A percentile compares a stretch with the other conserved stretches of the same genome.
Conservation (phyloP, 108 stramenopile species). For the Nannochloropsis oceanica region DNA sequence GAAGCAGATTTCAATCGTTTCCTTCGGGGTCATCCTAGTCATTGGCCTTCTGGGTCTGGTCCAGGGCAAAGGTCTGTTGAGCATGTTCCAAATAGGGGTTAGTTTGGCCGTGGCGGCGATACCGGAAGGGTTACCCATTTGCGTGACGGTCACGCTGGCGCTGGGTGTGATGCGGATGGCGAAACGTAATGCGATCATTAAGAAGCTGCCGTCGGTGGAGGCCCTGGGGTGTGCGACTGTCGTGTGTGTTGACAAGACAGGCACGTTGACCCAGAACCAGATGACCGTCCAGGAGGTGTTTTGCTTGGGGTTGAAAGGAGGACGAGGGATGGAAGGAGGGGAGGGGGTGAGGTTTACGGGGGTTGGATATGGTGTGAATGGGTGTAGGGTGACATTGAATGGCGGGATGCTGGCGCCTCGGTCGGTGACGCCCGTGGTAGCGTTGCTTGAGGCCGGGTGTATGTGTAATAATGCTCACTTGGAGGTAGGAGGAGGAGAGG, state of each 20-base stretch:
- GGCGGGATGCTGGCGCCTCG: not conserved
- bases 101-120: slow-evolving; percentile 89
- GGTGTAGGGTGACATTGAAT: not conserved
- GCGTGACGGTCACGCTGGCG: slow-evolving; percentile 75
- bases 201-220: slow-evolving; percentile 81
- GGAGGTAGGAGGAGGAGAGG: slow-evolving; percentile 23
- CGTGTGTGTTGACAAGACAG: slow-evolving; percentile 88
- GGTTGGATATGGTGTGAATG: not conserved
- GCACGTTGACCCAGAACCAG: slow-evolving; percentile 85
- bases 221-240: slow-evolving; percentile 79
- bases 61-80: slow-evolving; percentile 23
- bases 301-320: not conserved
- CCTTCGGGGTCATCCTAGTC: slow-evolving; percentile 58
- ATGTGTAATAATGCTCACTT: slow-evolving; percentile 42
- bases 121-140: slow-evolving; percentile 78
- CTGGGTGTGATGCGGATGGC: slow-evolving; percentile 89
- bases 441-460: slow-evolving; percentile 17
- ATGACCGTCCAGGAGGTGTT: slow-evolving; percentile 23
- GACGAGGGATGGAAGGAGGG: not conserved
- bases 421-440: slow-evolving; percentile 3
- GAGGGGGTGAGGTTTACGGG: not conserved
- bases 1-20: slow-evolving; percentile 53
- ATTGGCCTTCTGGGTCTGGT: slow-evolving; percentile 67
- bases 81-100: slow-evolving; percentile 65
- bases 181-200: slow-evolving; percentile 73